Conservation (phyloP, 2,329 filamentous ascomycete species). For the Cytospora chrysosperma region DNA sequence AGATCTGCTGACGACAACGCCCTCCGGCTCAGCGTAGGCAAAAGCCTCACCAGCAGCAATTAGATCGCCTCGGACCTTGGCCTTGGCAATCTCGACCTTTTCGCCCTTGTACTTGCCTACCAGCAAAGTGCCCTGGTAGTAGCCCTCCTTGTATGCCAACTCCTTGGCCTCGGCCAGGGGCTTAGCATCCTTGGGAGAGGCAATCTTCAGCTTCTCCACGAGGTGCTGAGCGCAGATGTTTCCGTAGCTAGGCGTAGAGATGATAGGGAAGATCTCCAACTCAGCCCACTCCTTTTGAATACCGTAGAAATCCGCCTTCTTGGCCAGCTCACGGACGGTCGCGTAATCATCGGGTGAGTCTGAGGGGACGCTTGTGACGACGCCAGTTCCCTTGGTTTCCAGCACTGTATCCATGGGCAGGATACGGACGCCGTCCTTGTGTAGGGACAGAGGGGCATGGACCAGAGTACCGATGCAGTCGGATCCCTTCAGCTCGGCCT, state of each 20-base stretch:
- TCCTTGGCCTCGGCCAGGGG: constrained; percentile 94
- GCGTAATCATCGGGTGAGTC: constrained; percentile 96
- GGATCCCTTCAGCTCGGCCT: constrained; percentile 72
- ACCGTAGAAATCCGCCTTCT: constrained; percentile 94
- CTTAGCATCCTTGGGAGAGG: constrained; percentile 90
- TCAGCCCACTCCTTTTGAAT: constrained; percentile 98
- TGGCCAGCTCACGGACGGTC: constrained; percentile 80
- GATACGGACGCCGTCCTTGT: constrained; percentile 81
- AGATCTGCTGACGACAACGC: constrained; percentile 82
- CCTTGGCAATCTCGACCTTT: constrained; percentile 82
- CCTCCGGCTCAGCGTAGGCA: constrained; percentile 89
- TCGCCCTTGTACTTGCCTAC: constrained; percentile 86
- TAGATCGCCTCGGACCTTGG: constrained; percentile 75
- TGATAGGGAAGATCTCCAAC: constrained; percentile 83
- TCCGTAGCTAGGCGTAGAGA: constrained; percentile 83
- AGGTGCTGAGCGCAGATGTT: constrained; percentile 80
- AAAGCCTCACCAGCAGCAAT: constrained; percentile 79
- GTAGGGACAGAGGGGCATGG: constrained; percentile 82
- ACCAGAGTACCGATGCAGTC: constrained; percentile 86
- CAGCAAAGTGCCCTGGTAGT: constrained; percentile 87
- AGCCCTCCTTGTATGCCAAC: constrained; percentile 93
- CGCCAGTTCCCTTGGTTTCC: constrained; percentile 90
- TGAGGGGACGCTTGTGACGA: constrained; percentile 92
- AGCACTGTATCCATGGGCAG: constrained; percentile 94
- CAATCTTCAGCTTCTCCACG: constrained; percentile 92